Evolutionary conservation across 495 filamentous ascomycete species (phyloP), one percentile per base, ranked within the genome.

Genomic region (Choiromyces venosus): DNA sequence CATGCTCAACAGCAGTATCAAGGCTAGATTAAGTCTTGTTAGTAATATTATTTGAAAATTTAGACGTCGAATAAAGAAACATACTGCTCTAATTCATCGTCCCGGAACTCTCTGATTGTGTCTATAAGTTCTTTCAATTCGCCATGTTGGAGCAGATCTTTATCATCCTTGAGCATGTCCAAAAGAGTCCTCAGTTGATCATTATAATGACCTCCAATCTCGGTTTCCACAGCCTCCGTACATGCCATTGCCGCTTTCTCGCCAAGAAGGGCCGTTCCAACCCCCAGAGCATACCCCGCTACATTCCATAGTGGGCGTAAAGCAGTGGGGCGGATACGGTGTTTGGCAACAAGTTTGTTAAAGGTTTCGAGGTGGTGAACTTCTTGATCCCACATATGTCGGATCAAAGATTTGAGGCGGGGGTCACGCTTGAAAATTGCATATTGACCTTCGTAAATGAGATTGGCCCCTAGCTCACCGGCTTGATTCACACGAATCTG

Each of bases 341-440:
- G 95, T 70, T 90, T 90, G 4, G 92, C 90, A 25, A 98, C 83
- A 14, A 98, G 87, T 1, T 83, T 69, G 82, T 97, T 96, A 89
- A 99, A 99, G 68, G 88, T 93, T 19, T 84, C 79, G 74, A 98
- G 88, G 82, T 99, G 95, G 10, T 87, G 89, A 8, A 90, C 92
- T 85, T 99, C 95, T 82, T 99, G 95, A 77, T 94, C 92, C 86
- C 97, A 93, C 96, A 99, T 99, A 85, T 98, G 95, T 72, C 91
- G 89, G 92, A 99, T 97, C 25, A 97, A 83, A 0, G 92, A 89
- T 19, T 91, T 89, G 33, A 99, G 89, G 81, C 95, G 92, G 0
- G 94, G 93, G 80, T 99, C 90, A 0, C 88, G 85, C 67, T 89
- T 88, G 70, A 90, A 83, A 67, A 97, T 82, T 44, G 88, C 83